Base-by-base conservation (phyloP, 2,329 filamentous ascomycete genomes). In the Colletotrichum godetiae region DNA sequence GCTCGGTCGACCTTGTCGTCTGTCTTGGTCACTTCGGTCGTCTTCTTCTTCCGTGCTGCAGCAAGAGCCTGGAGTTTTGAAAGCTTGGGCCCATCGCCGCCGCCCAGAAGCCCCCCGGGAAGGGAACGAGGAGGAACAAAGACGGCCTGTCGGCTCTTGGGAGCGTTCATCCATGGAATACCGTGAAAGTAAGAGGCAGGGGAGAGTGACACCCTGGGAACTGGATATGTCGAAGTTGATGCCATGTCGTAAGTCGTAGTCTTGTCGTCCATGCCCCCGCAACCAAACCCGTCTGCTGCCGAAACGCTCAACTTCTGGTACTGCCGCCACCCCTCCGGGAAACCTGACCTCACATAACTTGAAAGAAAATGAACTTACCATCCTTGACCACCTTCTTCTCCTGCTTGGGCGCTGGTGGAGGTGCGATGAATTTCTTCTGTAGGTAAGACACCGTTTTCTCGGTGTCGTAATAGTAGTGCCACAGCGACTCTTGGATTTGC, bases 391-490 rank as follows among this genome's bases (percentile, higher is more conserved):
- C 77, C 75, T 84, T 85, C 78, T 87, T 86, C 53, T 83, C 77
- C 74, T 83, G 77, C 77, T 87, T 87, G 19, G 81, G 79, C n/a
- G 74, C 67, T 29, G 78, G 76, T 22, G 84, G 79, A 57, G 84
- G 84, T 8, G 84, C 82, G 76, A 90, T 84, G 76, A 86, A 89
- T 37, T 87, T 92, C 87, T 92, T 93, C 75, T 91, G 89, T 71
- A 99, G 83, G 79, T 97, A 98, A 69, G 89, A 88, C 49, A 97
- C 92, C 1, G 94, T 91, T 82, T 98, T 98, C 70, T 92, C 93
- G 35, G 98, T 88, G 78, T 99, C 95, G 81, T 95, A 98, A 82
- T 96, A 98, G 82, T 98, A 98, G 83, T 99, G 91, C 95, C 95
- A 98, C 19, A 99, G 84, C 0, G 95, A 90, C 74, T 98, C 96